These are phyloP conservation scores for Yamadazyma buinensis DNA, from an alignment of 1,139 yeast genomes.

Conservation along the genomic window DNA sequence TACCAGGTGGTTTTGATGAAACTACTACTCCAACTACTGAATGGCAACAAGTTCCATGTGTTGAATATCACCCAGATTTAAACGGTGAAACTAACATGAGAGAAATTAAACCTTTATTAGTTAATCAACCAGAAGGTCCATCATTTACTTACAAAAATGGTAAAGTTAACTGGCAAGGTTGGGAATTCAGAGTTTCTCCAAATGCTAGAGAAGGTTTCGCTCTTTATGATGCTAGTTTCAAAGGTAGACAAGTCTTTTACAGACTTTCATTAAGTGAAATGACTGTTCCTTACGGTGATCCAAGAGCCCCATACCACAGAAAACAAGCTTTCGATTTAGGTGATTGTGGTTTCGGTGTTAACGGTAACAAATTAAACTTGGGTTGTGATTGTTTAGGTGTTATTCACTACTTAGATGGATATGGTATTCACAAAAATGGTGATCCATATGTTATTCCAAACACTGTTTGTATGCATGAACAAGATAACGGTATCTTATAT, in stretches of 20 bases:
- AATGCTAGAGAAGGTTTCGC: conserved; percentile 84
- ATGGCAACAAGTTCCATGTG: conserved; percentile 58
- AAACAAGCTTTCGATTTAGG: conserved; percentile 92
- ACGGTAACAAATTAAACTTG: conserved; percentile 68
- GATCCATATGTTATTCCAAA: conserved; percentile 63
- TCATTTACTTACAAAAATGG: conserved; percentile 55
- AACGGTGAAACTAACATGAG: conserved; percentile 52
- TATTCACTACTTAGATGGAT: conserved; percentile 73
- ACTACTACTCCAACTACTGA: conserved; percentile 56
- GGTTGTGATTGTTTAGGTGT: conserved; percentile 93
- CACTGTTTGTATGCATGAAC: conserved; percentile 87
- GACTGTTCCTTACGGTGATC: conserved; percentile 93
- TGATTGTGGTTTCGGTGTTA: conserved; percentile 84
- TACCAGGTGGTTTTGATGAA: conserved; percentile 71
- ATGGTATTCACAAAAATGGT: conserved; percentile 59
- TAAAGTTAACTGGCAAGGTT: conserved; percentile 81
- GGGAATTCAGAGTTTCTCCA: conserved; percentile 78
- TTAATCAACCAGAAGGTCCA: conserved; percentile 84
- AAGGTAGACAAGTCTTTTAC: conserved; percentile 79
- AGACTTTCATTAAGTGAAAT: conserved; percentile 78
- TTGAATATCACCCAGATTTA: conserved; percentile 73
- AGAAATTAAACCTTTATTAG: conserved; percentile 72
- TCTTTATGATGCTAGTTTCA: conserved; percentile 70
- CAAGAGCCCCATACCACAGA: conserved; percentile 86
- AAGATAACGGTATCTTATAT: conserved; percentile 70